Evolutionary conservation across 495 filamentous ascomycete genomes (phyloP).

Genomic region (Aspergillus affinis): DNA sequence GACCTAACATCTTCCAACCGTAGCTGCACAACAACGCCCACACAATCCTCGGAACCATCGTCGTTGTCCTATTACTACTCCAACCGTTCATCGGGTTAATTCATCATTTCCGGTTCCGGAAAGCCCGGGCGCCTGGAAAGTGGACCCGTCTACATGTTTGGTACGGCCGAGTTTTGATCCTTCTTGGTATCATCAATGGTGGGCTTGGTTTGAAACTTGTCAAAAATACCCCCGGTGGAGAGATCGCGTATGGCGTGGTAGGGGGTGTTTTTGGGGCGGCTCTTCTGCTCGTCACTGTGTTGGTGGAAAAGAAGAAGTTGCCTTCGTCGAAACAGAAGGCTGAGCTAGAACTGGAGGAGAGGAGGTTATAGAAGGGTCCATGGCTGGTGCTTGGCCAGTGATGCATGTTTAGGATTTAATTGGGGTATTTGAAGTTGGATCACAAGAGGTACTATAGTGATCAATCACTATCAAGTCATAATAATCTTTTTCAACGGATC

Average conservation of each 20-base stretch:
- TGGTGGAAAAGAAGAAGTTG: too few relatives aligned
- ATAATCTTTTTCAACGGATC: too few relatives aligned
- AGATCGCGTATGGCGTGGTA: constrained; percentile 14
- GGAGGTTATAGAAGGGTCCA: too few relatives aligned
- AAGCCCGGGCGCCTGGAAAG: not conserved
- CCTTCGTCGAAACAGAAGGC: too few relatives aligned
- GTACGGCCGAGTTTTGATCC: constrained; percentile 13
- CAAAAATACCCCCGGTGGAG: constrained; percentile 10
- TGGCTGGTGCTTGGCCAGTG: too few relatives aligned
- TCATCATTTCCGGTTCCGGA: constrained; percentile 11
- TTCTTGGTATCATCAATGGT: constrained; percentile 18
- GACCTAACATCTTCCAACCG: not conserved
- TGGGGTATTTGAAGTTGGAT: too few relatives aligned
- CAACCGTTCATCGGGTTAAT: constrained; percentile 14
- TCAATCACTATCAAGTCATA: too few relatives aligned
- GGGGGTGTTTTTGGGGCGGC: constrained; percentile 12
- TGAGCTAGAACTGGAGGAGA: too few relatives aligned
- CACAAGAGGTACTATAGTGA: too few relatives aligned
- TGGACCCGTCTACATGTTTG: constrained; percentile 18
- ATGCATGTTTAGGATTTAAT: too few relatives aligned
- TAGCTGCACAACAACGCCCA: constrained; percentile 18
- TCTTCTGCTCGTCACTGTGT: constrained; percentile 9
- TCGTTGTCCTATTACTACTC: constrained; percentile 16
- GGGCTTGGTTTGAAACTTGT: constrained; percentile 14
- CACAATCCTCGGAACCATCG: constrained; percentile 15